Conservation (phyloP, 1,139 yeast genomes). For the Yamadazyma taylorii region DNA sequence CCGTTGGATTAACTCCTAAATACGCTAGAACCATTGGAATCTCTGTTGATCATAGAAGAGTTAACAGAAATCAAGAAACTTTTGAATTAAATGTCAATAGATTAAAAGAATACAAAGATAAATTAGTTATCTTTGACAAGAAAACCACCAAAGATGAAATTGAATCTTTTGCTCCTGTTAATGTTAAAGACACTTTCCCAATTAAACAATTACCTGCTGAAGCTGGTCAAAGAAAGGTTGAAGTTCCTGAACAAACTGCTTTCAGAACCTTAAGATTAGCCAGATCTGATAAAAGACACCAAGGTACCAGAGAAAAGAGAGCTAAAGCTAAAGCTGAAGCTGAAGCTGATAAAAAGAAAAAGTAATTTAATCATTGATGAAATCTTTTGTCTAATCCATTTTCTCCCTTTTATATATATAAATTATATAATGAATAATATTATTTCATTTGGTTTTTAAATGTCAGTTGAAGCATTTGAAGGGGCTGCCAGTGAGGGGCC, state of each 20-base stretch:
- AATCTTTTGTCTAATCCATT: not conserved
- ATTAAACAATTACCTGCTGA: slow-evolving; percentile 76
- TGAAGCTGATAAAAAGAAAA: slow-evolving; percentile 96
- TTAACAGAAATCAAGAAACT: slow-evolving; percentile 96
- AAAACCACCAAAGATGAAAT: slow-evolving; percentile 72
- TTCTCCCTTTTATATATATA: slow-evolving; percentile 1
- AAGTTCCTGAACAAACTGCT: slow-evolving; percentile 82
- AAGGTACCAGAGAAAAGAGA: slow-evolving; percentile 97
- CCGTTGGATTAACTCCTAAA: slow-evolving; percentile 92
- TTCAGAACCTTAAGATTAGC: slow-evolving; percentile 95
- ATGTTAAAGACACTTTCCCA: slow-evolving; percentile 88
- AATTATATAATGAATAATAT: slow-evolving; percentile 2
- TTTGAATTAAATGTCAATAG: slow-evolving; percentile 94
- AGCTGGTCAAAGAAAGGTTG: slow-evolving; percentile 87
- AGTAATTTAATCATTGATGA: slow-evolving; percentile 47
- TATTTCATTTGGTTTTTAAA: not conserved
- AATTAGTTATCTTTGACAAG: slow-evolving; percentile 94
- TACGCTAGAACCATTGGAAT: slow-evolving; percentile 98
- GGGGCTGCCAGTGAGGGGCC: too few relatives aligned
- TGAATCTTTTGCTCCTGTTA: slow-evolving; percentile 70
- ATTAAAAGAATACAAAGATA: slow-evolving; percentile 93
- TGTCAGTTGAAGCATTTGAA: too few relatives aligned
- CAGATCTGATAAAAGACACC: slow-evolving; percentile 89
- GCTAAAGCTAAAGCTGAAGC: slow-evolving; percentile 97
- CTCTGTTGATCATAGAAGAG: slow-evolving; percentile 99